Evolutionary conservation across 345 rosid species (phyloP), one percentile per base, ranked within the genome.

Genomic region (Mercurialis annua): DNA sequence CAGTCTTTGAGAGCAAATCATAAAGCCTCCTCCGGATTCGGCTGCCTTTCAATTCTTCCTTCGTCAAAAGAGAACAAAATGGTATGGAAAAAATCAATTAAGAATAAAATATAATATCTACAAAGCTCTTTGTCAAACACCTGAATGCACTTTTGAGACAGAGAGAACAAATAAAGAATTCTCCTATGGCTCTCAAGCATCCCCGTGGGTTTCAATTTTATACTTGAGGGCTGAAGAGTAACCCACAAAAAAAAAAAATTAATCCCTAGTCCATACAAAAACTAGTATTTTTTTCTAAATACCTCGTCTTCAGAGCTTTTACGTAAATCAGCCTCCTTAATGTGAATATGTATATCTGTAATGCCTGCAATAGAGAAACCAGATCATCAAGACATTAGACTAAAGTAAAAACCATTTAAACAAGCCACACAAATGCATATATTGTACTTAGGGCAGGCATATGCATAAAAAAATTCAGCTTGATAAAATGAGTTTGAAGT

Each of bases 291-390:
- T 9, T 49, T 50, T 55, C 0, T 48, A 76, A 4, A 58, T 84
- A 91, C 97, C 96, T 91, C 90, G 75, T 91, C 97, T 15, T 82
- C 84, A 26, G 85, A 79, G 66, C 87, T 77, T 80, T 79, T 81
- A 62, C 38, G 62, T 76, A 91, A 71, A 68, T 87, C 97, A 71
- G 77, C 76, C 73, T 83, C 82, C 26, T 76, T 77, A 64, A 88
- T 82, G 66, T 71, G 75, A 78, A 86, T 56, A 67, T 65, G 67
- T 60, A 89, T 54, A 73, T 84, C 77, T 77, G 81, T 87, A 44
- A 82, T 87, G 55, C 96, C 98, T 87, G 77, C 78, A 82, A 75
- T 52, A 44, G 55, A 3, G 36, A 47, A 36, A 71, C 66, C 20
- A 43, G 9, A 34, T 26, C 57, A 54, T 36, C 47, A 77, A 60